Percentiles rank a stretch among this genome's conserved stretches.
These are phyloP conservation scores for Aspergillus ochraceoroseus DNA, from an alignment of 2,329 filamentous ascomycete species.

Conservation along the genomic window DNA sequence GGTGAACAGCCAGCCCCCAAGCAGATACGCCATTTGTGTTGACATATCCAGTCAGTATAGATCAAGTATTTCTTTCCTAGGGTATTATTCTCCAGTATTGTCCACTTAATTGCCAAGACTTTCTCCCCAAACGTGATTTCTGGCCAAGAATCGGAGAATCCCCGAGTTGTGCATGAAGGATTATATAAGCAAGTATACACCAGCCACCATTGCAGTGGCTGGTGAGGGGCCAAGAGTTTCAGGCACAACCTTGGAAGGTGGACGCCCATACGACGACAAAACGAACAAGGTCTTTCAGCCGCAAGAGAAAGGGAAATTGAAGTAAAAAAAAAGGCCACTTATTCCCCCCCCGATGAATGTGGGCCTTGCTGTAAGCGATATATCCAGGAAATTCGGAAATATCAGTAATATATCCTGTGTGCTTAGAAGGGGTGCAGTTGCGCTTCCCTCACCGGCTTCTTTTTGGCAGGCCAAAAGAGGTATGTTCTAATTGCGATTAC, in stretches of 20 bases:
- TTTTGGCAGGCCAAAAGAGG: conserved; percentile 8
- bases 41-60: too few species aligned
- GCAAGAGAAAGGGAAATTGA: not conserved
- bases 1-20: too few species aligned
- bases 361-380: conserved; percentile 9
- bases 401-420: conserved; percentile 14
- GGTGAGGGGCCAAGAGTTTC: conserved; percentile 4
- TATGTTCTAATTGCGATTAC: conserved; percentile 9
- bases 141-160: conserved; percentile 1
- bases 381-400: conserved; percentile 15
- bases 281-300: conserved; percentile 3
- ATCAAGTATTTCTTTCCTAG: too few species aligned
- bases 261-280: too few species aligned
- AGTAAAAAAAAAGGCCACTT: not conserved
- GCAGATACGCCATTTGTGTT: too few species aligned
- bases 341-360: conserved; percentile 22
- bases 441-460: not conserved
- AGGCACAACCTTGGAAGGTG: conserved; percentile 6
- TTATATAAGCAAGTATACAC: not conserved
- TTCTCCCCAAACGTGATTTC: too few species aligned
- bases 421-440: conserved; percentile 10
- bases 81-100: too few species aligned
- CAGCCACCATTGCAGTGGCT: conserved; percentile 12
- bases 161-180: not conserved
- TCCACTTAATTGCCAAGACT: too few species aligned